These are phyloP conservation scores for Spiromastix sp. DNA, from an alignment of 2,329 filamentous ascomycete genomes.

Conservation along the genomic window DNA sequence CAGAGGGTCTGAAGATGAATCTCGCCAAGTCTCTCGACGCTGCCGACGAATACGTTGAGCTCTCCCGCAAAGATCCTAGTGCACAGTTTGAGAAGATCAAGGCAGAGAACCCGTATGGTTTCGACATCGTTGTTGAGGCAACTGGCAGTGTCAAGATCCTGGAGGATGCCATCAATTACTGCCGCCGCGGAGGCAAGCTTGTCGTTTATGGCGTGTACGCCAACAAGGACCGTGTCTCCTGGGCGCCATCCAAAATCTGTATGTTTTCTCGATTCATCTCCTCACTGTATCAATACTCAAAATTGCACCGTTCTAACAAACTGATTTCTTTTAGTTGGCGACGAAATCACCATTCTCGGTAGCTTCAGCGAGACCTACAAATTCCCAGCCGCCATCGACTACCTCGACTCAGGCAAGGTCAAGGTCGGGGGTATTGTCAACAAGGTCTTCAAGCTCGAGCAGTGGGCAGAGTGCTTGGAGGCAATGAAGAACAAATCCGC, in stretches of 20 bases:
- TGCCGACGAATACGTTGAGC: slow-evolving; percentile 38
- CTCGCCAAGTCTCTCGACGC: slow-evolving; percentile 44
- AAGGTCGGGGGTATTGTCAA: slow-evolving; percentile 57
- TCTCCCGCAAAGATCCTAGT: slow-evolving; percentile 41
- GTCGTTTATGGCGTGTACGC: slow-evolving; percentile 64
- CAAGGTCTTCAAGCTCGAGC: slow-evolving; percentile 62
- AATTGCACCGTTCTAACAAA: slow-evolving; percentile 7
- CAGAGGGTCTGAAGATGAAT: slow-evolving; percentile 60
- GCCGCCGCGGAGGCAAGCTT: slow-evolving; percentile 59
- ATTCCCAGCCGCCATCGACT: slow-evolving; percentile 51
- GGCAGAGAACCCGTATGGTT: slow-evolving; percentile 58
- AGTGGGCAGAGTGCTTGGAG: slow-evolving; percentile 60
- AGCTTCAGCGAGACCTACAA: slow-evolving; percentile 66
- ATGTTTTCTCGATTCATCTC: slow-evolving; percentile 23
- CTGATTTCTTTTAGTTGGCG: slow-evolving; percentile 27
- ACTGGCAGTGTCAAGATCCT: slow-evolving; percentile 60
- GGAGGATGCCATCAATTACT: slow-evolving; percentile 61
- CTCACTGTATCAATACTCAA: neutral
- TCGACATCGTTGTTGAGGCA: slow-evolving; percentile 63
- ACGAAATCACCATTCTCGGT: slow-evolving; percentile 63
- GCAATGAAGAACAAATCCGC: slow-evolving; percentile 62
- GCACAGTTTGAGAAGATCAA: slow-evolving; percentile 54
- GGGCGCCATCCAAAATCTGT: slow-evolving; percentile 64
- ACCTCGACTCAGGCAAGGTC: slow-evolving; percentile 36
- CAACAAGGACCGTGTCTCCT: slow-evolving; percentile 51